phyloP scores from a whole-genome alignment of 164 flowering plant genomes.

The Cinnamomum chago region DNA sequence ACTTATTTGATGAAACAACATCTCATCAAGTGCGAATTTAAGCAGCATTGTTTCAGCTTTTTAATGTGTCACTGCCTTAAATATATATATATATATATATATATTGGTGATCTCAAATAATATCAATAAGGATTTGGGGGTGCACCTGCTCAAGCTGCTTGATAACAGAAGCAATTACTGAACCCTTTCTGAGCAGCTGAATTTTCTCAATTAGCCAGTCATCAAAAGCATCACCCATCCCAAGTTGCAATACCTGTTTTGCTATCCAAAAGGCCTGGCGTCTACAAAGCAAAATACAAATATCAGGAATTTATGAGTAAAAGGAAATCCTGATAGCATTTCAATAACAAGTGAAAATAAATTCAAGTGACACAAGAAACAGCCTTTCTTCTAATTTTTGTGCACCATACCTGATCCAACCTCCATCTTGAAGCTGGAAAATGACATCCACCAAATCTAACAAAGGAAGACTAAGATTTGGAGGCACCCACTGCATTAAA shows the following conservation, averaged over 20 bases:
- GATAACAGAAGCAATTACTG: constrained; percentile 80
- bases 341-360: neutral
- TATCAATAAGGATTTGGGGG: neutral
- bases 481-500: constrained; percentile 85
- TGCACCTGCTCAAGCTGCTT: constrained; percentile 75
- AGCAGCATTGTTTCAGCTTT: too few relatives aligned
- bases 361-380: neutral
- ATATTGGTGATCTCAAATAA: neutral
- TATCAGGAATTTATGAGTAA: neutral
- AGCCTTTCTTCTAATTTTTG: neutral
- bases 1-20: too few relatives aligned
- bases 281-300: constrained; percentile 32
- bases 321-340: too few relatives aligned
- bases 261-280: constrained; percentile 95
- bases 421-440: constrained; percentile 96
- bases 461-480: constrained; percentile 74
- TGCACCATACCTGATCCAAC: constrained; percentile 85
- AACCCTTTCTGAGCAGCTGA: constrained; percentile 73
- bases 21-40: too few relatives aligned
- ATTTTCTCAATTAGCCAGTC: constrained; percentile 97
- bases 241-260: constrained; percentile 88
- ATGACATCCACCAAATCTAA: constrained; percentile 89
- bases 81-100: too few relatives aligned
- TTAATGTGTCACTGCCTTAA: too few relatives aligned
- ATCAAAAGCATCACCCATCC: constrained; percentile 99